Evolutionary conservation across 352 stramenopile genomes (phyloP), one percentile per base, ranked within the genome.

Genomic region (Phytophthora palmivora): DNA sequence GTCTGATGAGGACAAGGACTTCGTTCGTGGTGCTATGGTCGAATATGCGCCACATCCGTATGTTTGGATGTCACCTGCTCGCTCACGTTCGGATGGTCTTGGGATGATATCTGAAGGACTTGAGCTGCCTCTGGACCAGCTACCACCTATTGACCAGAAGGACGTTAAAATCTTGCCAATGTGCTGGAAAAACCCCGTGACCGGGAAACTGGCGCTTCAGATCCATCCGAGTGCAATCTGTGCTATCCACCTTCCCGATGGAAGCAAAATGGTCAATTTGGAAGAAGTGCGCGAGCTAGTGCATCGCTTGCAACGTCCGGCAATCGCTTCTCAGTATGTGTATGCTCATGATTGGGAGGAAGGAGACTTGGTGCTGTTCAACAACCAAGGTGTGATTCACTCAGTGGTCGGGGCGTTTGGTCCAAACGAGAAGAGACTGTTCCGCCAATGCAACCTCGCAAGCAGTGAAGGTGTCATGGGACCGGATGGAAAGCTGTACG

Each of bases 271-370:
- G 59, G 59, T 42, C 12, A 47, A 70, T 24, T 48, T 74, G 5
- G 36, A 63, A 33, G 47, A 66, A n/a, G 65, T 69, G 6, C 65
- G 59, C 11, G 48, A 70, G 37, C 14, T 74, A 22, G 65, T 74
- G 21, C 43, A 74, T 22, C 53, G 65, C 6, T 42, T 74, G 41
- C 65, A 74, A 16, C 65, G 59, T 19, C 65, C 65, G n/a, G 65
- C 59, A 9, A 74, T 74, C 21, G 47, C 65, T 4, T 59, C 65
- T 2, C 47, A 70, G 59, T 70, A 56, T n/a, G 47, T 74, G 14
- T 74, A 74, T 49, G 34, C 65, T 0, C 65, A 74, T 47, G 59
- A 74, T 32, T 74, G 65, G 65, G 65, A 74, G 34, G 65, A 74
- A 43, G 65, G 65, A 3, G 65, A 74, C 30, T 16, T 74, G 42